These are phyloP conservation scores for Trichoderma hamatum DNA, from an alignment of 2,329 filamentous ascomycete genomes.

Conservation along the genomic window DNA sequence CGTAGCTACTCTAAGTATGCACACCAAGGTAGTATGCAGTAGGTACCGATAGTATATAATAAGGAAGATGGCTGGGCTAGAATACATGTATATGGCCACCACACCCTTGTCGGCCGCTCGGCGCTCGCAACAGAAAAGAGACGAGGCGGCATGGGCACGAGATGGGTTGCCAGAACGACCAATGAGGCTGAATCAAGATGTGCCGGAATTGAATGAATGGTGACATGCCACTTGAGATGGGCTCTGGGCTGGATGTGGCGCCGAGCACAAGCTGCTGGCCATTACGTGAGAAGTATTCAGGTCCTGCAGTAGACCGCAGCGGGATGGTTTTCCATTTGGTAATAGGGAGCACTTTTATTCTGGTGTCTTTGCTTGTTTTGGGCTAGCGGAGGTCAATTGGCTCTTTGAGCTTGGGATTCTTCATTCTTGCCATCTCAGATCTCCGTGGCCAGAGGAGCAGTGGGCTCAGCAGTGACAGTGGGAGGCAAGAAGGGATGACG, in stretches of 20 bases:
- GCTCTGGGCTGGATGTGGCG: not conserved
- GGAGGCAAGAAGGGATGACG: not conserved
- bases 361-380: not conserved
- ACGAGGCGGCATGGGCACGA: not conserved
- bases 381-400: not conserved
- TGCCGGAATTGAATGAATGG: not conserved
- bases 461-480: not conserved
- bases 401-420: not conserved
- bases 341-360: slow-evolving; percentile 15
- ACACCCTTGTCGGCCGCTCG: not conserved
- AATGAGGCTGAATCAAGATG: slow-evolving; percentile 20
- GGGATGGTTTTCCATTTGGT: slow-evolving; percentile 27
- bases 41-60: not conserved
- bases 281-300: slow-evolving; percentile 29
- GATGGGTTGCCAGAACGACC: slow-evolving; percentile 13
- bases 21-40: not conserved
- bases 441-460: not conserved
- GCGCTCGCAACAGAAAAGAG: not conserved
- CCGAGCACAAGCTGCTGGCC: slow-evolving; percentile 3
- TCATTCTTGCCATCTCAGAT: not conserved
- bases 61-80: not conserved
- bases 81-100: not conserved
- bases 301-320: slow-evolving; percentile 14
- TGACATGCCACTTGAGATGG: slow-evolving; percentile 20
- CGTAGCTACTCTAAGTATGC: not conserved